Evolutionary conservation across 2,329 filamentous ascomycete species (phyloP), one percentile per base, ranked within the genome.

Genomic region (Cercospora janseana): DNA sequence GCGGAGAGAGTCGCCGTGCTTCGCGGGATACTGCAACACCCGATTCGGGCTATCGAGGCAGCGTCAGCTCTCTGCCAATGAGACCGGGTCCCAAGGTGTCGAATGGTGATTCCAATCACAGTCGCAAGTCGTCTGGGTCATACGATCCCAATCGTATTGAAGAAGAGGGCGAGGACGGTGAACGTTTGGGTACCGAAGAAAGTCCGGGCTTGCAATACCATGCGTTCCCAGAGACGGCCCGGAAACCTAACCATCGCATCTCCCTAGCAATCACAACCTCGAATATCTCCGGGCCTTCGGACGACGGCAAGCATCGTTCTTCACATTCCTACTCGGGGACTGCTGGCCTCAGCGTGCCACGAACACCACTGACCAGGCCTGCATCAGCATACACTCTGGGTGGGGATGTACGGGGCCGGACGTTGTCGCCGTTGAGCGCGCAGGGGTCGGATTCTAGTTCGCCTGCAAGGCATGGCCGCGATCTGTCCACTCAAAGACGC

Each of bases 361-460:
- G 70, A 62, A 81, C 50, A 31, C 44, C 47, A 24, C 37, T 57
- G 29, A 18, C 52, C 31, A 31, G 91, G 44, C 90, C 90, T 4
- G 78, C 78, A 18, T 95, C 91, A 9, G 76, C 85, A 4, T 91
- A 90, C 68, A 93, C 88, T 2, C 76, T 80, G 10, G 79, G 80
- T 40, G 89, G 87, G 12, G 89, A 95, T 40, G 71, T 82, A 54
- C 80, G 84, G 45, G 83, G 85, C 26, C 81, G 85, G 26, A 74
- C 73, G 56, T 71, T 75, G 29, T 80, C 80, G 13, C 77, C 78
- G 12, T 66, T 76, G 23, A 81, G 78, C 12, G 69, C 69, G 5
- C 28, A 42, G 7, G 61, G 66, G 34, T 59, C 57, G 15, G 59
- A 62, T 43, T 57, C 62, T 32, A 69, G 68, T 28, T 75, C 74